These are phyloP conservation scores for Debaryomyces robertsiae DNA, from an alignment of 1,139 yeast species.

Conservation along the genomic window DNA sequence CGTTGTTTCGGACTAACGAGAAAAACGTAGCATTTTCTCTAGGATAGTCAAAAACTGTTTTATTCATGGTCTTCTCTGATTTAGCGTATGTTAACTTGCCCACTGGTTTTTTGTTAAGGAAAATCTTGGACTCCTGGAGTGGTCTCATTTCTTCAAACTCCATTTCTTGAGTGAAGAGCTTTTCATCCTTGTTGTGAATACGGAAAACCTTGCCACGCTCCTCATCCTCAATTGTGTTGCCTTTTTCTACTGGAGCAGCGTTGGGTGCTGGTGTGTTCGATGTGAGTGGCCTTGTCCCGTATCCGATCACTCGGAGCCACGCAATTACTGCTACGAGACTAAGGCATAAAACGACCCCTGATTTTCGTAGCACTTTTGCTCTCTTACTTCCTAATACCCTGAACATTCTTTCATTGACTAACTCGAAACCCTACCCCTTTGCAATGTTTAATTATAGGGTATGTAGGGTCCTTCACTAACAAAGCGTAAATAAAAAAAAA, in stretches of 20 bases:
- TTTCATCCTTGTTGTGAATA: neutral
- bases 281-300: no score
- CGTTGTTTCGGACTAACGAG: constrained; percentile 68
- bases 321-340: no score
- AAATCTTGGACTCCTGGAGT: constrained; percentile 7
- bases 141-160: constrained; percentile 10
- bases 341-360: neutral
- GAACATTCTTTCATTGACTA: neutral
- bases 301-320: no score
- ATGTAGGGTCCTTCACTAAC: no score
- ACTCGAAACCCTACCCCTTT: neutral
- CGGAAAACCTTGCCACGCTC: constrained; percentile 7
- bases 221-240: neutral
- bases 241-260: no score
- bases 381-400: neutral
- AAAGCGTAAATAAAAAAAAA: no score
- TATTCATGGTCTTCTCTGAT: neutral
- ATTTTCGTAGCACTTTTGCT: neutral
- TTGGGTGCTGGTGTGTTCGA: no score
- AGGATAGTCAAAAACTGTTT: constrained; percentile 4
- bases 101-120: constrained; percentile 10
- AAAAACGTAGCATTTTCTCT: constrained; percentile 61
- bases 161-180: constrained; percentile 5
- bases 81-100: constrained; percentile 10
- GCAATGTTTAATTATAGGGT: no score